These are phyloP conservation scores for Vitis rupestris DNA, from an alignment of 164 flowering plant species.

Conservation along the genomic window DNA sequence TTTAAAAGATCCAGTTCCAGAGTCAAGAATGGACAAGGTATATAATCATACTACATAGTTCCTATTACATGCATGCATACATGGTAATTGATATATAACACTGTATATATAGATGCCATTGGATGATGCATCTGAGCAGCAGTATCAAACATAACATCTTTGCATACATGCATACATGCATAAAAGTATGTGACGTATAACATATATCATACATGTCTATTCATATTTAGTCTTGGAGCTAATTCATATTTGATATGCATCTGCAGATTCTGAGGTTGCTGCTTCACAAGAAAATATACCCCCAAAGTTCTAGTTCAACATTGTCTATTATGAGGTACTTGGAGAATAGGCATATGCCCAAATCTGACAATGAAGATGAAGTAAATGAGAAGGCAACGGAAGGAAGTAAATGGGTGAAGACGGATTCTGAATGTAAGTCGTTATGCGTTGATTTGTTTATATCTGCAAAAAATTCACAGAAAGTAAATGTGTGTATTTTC, in stretches of 20 bases:
- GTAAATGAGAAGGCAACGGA: constrained; percentile 17
- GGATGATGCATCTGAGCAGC: too few species aligned
- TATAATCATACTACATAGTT: too few species aligned
- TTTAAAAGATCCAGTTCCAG: constrained; percentile 52
- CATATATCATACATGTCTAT: background rate
- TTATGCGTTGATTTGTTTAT: background rate
- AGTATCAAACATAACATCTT: background rate
- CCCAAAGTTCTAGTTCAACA: constrained; percentile 36
- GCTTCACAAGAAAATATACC: constrained; percentile 58
- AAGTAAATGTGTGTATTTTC: background rate
- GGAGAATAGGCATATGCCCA: constrained; percentile 23
- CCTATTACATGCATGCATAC: too few species aligned
- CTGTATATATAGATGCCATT: too few species aligned
- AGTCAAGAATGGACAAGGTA: constrained; percentile 78
- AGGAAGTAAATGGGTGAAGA: constrained; percentile 74
- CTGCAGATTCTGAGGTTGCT: constrained; percentile 59
- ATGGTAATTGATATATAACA: too few species aligned
- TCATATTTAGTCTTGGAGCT: background rate
- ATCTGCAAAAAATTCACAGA: background rate
- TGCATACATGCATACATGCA: background rate
- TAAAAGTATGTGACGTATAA: too few species aligned
- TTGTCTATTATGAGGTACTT: constrained; percentile 40
- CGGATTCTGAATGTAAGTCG: constrained; percentile 78
- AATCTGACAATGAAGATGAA: constrained; percentile 28
- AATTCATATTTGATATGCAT: background rate